These are phyloP conservation scores for Termitomyces sp. DNA, from an alignment of 1,284 basidiomycete genomes.

Conservation along the genomic window DNA sequence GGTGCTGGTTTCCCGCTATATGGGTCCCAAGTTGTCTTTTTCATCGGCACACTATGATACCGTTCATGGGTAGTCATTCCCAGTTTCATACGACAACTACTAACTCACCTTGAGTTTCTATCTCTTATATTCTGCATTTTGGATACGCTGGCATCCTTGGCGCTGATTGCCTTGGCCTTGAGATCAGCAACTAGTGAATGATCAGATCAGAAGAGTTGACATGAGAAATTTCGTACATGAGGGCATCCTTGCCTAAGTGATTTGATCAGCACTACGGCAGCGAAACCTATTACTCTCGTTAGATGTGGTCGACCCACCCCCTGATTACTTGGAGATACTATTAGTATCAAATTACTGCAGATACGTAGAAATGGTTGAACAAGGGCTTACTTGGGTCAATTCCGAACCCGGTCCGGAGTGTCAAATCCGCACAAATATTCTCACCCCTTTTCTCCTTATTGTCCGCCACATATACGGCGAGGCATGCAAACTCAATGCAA, in stretches of 20 bases:
- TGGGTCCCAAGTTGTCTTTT: slow-evolving; percentile 59
- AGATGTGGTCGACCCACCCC: neutral
- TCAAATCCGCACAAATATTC: neutral
- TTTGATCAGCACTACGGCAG: neutral
- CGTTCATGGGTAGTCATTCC: neutral
- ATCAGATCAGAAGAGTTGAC: neutral
- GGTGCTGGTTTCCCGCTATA: slow-evolving; percentile 41
- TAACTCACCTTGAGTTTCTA: slow-evolving; percentile 41
- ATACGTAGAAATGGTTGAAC: neutral
- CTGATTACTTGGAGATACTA: no score
- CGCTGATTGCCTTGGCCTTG: slow-evolving; percentile 57
- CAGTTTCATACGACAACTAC: neutral
- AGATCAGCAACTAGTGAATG: slow-evolving; percentile 48
- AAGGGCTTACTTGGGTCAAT: no score
- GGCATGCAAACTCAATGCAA: neutral
- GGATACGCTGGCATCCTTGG: slow-evolving; percentile 47
- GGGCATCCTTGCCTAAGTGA: slow-evolving; percentile 7
- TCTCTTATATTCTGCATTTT: slow-evolving; percentile 54
- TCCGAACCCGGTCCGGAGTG: neutral
- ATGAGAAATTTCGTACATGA: slow-evolving; percentile 12
- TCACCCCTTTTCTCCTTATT: neutral
- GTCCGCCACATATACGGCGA: neutral
- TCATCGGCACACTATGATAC: slow-evolving; percentile 41
- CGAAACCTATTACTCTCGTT: neutral
- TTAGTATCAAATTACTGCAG: neutral